phyloP scores from a whole-genome alignment of 2,329 filamentous ascomycete species.

The Fusarium subglutinans region DNA sequence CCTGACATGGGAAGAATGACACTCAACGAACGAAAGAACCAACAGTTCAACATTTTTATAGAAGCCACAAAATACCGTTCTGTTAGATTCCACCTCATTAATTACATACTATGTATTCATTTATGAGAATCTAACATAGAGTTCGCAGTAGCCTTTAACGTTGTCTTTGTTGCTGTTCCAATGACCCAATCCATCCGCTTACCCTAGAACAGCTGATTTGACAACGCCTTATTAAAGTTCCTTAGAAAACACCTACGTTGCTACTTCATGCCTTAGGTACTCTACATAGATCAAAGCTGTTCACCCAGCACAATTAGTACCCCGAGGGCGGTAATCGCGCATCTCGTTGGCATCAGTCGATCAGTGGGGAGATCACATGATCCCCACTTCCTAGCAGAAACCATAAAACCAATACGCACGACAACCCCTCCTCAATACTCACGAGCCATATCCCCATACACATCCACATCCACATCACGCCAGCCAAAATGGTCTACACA shows the following conservation, averaged over 20 bases:
- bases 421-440: conserved; percentile 18
- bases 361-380: conserved; percentile 35
- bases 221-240: too few relatives aligned
- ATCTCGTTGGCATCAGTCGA: conserved; percentile 2
- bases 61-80: accelerated
- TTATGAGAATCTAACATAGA: accelerated
- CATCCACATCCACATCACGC: neutral
- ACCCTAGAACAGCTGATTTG: neutral
- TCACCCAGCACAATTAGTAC: too few relatives aligned
- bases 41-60: accelerated
- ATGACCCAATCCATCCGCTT: neutral
- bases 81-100: accelerated
- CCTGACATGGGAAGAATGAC: accelerated
- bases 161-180: neutral
- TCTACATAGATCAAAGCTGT: neutral
- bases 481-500: conserved; percentile 68
- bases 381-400: conserved; percentile 6
- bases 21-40: accelerated
- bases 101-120: accelerated
- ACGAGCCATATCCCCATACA: neutral
- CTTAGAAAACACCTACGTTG: neutral
- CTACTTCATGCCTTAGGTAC: too few relatives aligned
- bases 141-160: accelerated
- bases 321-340: conserved; percentile 5
- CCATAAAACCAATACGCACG: conserved; percentile 24